Percentiles rank a stretch among this genome's conserved stretches.
phyloP scores from a whole-genome alignment of 2,329 filamentous ascomycete genomes.

The Ophiosphaerella korrae region DNA sequence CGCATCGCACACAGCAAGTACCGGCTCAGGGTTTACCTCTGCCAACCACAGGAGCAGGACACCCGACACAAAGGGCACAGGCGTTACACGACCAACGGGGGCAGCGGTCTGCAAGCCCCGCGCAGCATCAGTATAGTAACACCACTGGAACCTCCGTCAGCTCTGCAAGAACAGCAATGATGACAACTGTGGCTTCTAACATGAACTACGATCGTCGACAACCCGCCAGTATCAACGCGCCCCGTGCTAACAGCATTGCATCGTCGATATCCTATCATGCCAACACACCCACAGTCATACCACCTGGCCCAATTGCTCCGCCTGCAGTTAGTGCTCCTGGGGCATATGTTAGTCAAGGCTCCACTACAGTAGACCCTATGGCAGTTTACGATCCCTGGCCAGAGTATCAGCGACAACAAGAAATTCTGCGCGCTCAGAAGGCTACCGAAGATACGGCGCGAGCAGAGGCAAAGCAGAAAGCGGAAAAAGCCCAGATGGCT shows the following conservation, averaged over 20 bases:
- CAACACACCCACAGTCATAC: conserved; percentile 14
- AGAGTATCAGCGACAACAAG: conserved; percentile 52
- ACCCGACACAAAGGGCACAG: conserved; percentile 33
- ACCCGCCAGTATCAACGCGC: conserved; percentile 25
- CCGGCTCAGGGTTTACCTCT: conserved; percentile 26
- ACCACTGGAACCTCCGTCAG: conserved; percentile 10
- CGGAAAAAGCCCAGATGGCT: conserved; percentile 31
- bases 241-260: conserved; percentile 14
- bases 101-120: conserved; percentile 35
- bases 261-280: conserved; percentile 29
- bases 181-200: conserved; percentile 18
- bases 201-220: conserved; percentile 27
- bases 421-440: conserved; percentile 40
- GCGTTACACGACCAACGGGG: conserved; percentile 32
- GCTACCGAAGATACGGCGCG: conserved; percentile 40
- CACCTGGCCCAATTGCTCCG: conserved; percentile 16
- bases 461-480: conserved; percentile 41
- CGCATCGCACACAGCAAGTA: conserved; percentile 22
- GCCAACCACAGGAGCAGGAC: conserved; percentile 27
- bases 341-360: conserved; percentile 28
- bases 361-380: conserved; percentile 58
- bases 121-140: conserved; percentile 30
- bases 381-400: conserved; percentile 61
- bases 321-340: conserved; percentile 25
- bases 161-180: conserved; percentile 12